phyloP scores from a whole-genome alignment of 176 grass and related monocot species.

The Tuctoria greenei region DNA sequence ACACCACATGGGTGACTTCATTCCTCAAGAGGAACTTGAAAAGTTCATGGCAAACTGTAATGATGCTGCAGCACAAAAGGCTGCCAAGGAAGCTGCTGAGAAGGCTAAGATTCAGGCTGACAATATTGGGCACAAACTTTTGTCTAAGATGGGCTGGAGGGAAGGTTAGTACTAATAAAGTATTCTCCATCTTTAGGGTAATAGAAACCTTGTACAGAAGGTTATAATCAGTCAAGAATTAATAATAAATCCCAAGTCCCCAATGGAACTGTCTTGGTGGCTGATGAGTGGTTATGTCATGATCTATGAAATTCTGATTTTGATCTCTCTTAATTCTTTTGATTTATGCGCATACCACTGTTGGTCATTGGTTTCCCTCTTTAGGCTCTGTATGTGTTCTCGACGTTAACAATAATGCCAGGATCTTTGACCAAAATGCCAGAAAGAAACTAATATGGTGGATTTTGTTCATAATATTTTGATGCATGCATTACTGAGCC shows the following conservation, averaged over 20 bases:
- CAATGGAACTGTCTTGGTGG: not conserved
- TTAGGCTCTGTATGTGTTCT: not conserved
- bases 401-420: not conserved
- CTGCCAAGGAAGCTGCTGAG: slow-evolving; percentile 72
- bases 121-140: slow-evolving; percentile 96
- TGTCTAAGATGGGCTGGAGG: slow-evolving; percentile 99
- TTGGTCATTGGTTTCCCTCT: not conserved
- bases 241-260: not conserved
- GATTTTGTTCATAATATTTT: not conserved
- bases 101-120: slow-evolving; percentile 98
- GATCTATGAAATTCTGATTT: not conserved
- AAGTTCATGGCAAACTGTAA: slow-evolving; percentile 87
- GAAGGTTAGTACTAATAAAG: slow-evolving; percentile 60
- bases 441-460: not conserved
- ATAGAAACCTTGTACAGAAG: not conserved
- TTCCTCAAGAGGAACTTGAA: slow-evolving; percentile 85
- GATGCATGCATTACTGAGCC: not conserved
- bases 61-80: slow-evolving; percentile 69
- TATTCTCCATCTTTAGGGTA: not conserved
- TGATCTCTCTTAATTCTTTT: no score
- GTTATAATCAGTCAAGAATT: slow-evolving; percentile 4
- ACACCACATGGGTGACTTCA: slow-evolving; percentile 99
- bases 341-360: not conserved
- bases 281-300: not conserved
- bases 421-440: not conserved